Evolutionary conservation across 2,329 filamentous ascomycete species (phyloP).

Genomic region (Trichoderma sp.): DNA sequence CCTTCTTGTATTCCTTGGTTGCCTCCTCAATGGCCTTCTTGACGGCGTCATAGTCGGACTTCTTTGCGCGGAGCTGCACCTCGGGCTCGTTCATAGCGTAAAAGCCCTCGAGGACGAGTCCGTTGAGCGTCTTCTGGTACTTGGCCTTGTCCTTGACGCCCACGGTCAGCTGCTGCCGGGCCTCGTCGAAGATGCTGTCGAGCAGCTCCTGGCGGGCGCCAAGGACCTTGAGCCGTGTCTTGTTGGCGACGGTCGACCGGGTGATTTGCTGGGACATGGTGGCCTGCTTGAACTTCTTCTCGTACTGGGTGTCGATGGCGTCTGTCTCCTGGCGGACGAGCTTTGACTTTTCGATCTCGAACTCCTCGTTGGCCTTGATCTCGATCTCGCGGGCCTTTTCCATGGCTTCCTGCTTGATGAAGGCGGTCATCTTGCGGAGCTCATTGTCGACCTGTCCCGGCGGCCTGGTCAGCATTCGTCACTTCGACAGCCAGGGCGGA

Average conservation of each 20-base stretch:
- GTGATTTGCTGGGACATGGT: slow-evolving; percentile 99
- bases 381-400: slow-evolving; percentile 98
- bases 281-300: slow-evolving; percentile 99
- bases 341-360: slow-evolving; percentile 98
- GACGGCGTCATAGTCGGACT: slow-evolving; percentile 72
- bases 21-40: slow-evolving; percentile 78
- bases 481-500: slow-evolving; percentile 21
- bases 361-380: slow-evolving; percentile 98
- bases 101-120: slow-evolving; percentile 81
- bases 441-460: slow-evolving; percentile 79
- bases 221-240: slow-evolving; percentile 86
- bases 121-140: slow-evolving; percentile 74
- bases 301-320: slow-evolving; percentile 86
- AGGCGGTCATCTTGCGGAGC: slow-evolving; percentile 99
- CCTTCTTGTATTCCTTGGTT: slow-evolving; percentile 78
- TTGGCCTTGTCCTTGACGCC: slow-evolving; percentile 66
- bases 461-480: background rate
- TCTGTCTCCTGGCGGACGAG: slow-evolving; percentile 93
- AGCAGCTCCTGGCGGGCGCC: slow-evolving; percentile 85
- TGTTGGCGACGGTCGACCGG: slow-evolving; percentile 92
- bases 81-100: slow-evolving; percentile 83
- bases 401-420: slow-evolving; percentile 97
- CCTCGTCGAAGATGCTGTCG: slow-evolving; percentile 81
- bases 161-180: slow-evolving; percentile 65
- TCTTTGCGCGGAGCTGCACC: slow-evolving; percentile 69